Evolutionary conservation across 2,329 filamentous ascomycete genomes (phyloP).

Genomic region (Fulvia fulva): DNA sequence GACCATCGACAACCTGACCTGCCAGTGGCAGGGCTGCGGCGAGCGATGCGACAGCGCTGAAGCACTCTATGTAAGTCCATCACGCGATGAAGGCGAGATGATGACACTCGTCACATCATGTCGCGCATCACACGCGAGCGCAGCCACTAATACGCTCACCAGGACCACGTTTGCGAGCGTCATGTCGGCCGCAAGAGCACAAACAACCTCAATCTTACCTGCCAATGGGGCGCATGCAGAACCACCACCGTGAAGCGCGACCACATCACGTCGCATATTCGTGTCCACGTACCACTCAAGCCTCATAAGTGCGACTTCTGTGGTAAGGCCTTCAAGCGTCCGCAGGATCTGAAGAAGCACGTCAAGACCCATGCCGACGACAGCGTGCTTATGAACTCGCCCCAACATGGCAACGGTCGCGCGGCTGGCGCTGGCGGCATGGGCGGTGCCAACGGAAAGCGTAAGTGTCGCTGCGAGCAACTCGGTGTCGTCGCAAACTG

Average conservation of each 20-base stretch:
- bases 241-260: constrained; percentile 98
- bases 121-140: constrained; percentile 4
- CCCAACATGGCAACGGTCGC: constrained; percentile 46
- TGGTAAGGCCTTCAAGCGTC: constrained; percentile 97
- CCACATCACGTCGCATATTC: constrained; percentile 98
- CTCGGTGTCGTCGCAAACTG: constrained; percentile 5
- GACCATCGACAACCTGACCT: constrained; percentile 47
- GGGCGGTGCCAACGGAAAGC: constrained; percentile 37
- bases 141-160: constrained; percentile 12
- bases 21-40: constrained; percentile 61
- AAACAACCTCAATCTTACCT: constrained; percentile 96
- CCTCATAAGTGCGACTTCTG: constrained; percentile 99
- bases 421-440: constrained; percentile 26
- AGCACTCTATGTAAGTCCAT: constrained; percentile 56
- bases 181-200: constrained; percentile 99
- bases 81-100: background rate
- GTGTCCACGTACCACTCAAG: constrained; percentile 97
- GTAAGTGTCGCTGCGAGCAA: constrained; percentile 36
- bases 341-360: constrained; percentile 98
- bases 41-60: constrained; percentile 58
- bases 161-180: constrained; percentile 98
- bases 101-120: too few relatives aligned
- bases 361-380: constrained; percentile 98
- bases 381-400: constrained; percentile 68
- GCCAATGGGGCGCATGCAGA: constrained; percentile 93